A percentile compares a stretch with the other conserved stretches of the same genome.
These are phyloP conservation scores for Phaeoacremonium minimum DNA, from an alignment of 2,329 filamentous ascomycete genomes.

Conservation along the genomic window DNA sequence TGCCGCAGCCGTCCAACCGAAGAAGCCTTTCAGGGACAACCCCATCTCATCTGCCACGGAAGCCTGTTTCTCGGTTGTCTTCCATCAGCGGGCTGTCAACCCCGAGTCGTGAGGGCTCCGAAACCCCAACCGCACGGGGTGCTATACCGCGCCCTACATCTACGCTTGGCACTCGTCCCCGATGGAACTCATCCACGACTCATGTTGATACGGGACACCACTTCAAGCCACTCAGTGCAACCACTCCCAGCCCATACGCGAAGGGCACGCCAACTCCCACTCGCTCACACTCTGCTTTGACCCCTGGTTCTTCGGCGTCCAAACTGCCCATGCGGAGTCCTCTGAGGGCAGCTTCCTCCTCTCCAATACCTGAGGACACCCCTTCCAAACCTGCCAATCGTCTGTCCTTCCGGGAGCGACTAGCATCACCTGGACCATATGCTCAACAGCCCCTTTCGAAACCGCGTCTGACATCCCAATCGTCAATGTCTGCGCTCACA, in stretches of 20 bases:
- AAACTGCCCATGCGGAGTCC: conserved; percentile 48
- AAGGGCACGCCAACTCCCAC: conserved; percentile 35
- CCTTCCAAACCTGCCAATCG: conserved; percentile 38
- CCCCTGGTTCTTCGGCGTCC: conserved; percentile 38
- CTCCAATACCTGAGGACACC: conserved; percentile 39
- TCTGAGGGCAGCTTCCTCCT: conserved; percentile 41
- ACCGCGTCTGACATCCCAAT: conserved; percentile 36
- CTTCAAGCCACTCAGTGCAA: conserved; percentile 59
- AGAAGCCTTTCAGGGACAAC: conserved; percentile 43
- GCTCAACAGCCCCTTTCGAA: conserved; percentile 39
- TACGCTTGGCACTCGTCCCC: conserved; percentile 54
- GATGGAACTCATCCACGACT: conserved; percentile 65
- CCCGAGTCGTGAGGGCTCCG: conserved; percentile 35
- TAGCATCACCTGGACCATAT: conserved; percentile 44
- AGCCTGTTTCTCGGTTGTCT: conserved; percentile 39
- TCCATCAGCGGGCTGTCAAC: conserved; percentile 31
- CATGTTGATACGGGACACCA: conserved; percentile 65
- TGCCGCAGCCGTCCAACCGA: conserved; percentile 39
- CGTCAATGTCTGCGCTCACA: conserved; percentile 36
- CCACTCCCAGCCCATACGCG: conserved; percentile 54
- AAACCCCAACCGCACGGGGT: conserved; percentile 40
- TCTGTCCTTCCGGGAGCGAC: conserved; percentile 51
- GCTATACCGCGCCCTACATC: conserved; percentile 38
- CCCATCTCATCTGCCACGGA: conserved; percentile 32
- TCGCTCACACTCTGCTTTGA: conserved; percentile 36